These are phyloP conservation scores for Cordyceps cicadae DNA, from an alignment of 2,329 filamentous ascomycete species.

Conservation along the genomic window DNA sequence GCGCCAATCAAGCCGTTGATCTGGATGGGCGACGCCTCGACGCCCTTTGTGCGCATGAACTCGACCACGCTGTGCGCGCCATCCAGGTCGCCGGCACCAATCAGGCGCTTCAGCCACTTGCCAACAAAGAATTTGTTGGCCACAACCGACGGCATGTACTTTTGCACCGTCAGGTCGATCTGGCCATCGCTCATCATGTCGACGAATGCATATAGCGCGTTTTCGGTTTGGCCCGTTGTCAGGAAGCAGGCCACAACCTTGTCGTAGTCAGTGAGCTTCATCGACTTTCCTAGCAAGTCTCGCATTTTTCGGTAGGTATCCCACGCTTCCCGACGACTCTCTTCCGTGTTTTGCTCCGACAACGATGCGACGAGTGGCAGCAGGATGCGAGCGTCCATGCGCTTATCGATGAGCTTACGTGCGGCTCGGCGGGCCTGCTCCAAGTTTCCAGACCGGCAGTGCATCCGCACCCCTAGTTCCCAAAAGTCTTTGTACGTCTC, in stretches of 20 bases:
- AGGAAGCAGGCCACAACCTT: conserved; percentile 63
- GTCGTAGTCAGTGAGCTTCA: conserved; percentile 71
- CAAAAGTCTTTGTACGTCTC: conserved; percentile 47
- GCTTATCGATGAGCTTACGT: conserved; percentile 42
- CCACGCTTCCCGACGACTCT: conserved; percentile 52
- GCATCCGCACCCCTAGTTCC: conserved; percentile 59
- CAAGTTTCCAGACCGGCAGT: conserved; percentile 48
- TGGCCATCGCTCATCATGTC: conserved; percentile 73
- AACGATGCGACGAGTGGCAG: conserved; percentile 64
- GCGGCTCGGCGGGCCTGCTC: conserved; percentile 50
- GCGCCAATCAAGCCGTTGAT: conserved; percentile 76
- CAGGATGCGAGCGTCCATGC: conserved; percentile 47
- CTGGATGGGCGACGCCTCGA: conserved; percentile 63
- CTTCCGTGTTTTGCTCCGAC: conserved; percentile 42
- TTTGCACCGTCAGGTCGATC: conserved; percentile 38
- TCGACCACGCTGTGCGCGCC: conserved; percentile 65
- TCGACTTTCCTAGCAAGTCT: conserved; percentile 47
- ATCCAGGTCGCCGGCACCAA: conserved; percentile 61
- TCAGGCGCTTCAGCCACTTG: conserved; percentile 80
- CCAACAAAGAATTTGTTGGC: conserved; percentile 76
- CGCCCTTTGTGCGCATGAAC: conserved; percentile 62
- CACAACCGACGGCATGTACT: conserved; percentile 39
- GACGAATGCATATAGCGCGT: conserved; percentile 69
- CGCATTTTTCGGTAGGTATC: conserved; percentile 57
- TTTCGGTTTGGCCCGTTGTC: conserved; percentile 52